These are phyloP conservation scores for Acer campestre DNA, from an alignment of 345 rosid genomes.

Conservation along the genomic window DNA sequence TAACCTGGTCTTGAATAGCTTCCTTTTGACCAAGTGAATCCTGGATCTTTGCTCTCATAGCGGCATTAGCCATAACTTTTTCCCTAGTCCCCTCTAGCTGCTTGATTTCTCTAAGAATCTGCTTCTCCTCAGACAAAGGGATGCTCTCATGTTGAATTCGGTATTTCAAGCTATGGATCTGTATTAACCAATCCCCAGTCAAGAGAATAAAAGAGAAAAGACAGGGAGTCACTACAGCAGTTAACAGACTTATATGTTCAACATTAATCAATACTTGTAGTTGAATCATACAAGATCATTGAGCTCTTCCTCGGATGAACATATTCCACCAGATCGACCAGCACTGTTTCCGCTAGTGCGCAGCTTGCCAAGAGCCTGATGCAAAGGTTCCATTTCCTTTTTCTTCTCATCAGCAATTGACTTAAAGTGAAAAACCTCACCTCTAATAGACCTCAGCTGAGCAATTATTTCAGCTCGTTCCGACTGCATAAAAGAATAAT, in stretches of 20 bases:
- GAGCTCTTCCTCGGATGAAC: conserved; percentile 95
- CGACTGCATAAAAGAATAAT: conserved; percentile 28
- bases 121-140: conserved; percentile 87
- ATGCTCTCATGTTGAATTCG: conserved; percentile 95
- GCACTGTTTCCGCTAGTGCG: conserved; percentile 38
- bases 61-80: conserved; percentile 83
- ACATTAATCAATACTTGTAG: conserved; percentile 16
- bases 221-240: conserved; percentile 13
- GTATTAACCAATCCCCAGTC: conserved; percentile 32
- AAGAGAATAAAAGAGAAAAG: conserved; percentile 14
- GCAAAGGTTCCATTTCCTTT: conserved; percentile 82
- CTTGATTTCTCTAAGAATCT: conserved; percentile 83
- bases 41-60: conserved; percentile 79
- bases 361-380: conserved; percentile 88
- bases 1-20: conserved; percentile 86
- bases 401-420: conserved; percentile 61
- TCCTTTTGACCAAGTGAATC: conserved; percentile 89
- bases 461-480: conserved; percentile 50
- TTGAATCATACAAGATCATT: conserved; percentile 59
- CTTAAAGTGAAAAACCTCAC: conserved; percentile 39
- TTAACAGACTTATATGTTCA: conserved; percentile 6
- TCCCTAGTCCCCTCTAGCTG: conserved; percentile 94
- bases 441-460: conserved; percentile 43
- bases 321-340: conserved; percentile 52
- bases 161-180: conserved; percentile 80